These are phyloP conservation scores for Didymellaceae sp. DNA, from an alignment of 2,329 filamentous ascomycete species.

Conservation along the genomic window DNA sequence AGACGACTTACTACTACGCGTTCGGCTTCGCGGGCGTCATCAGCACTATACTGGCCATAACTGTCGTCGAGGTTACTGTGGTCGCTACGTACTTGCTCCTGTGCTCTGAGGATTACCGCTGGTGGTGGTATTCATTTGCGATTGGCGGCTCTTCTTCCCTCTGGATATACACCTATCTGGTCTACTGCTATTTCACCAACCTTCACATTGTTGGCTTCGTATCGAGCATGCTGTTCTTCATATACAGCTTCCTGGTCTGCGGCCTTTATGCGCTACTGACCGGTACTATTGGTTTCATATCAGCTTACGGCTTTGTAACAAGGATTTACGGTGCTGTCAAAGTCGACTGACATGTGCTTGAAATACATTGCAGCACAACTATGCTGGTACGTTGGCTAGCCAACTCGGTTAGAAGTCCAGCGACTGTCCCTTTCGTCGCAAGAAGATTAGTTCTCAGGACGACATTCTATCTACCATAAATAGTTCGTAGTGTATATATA, in stretches of 20 bases:
- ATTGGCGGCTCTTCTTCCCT: constrained; percentile 77
- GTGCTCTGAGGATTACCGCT: constrained; percentile 80
- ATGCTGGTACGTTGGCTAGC: no score
- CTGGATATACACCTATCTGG: constrained; percentile 83
- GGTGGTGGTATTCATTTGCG: constrained; percentile 91
- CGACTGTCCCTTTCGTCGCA: no score
- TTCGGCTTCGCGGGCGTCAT: constrained; percentile 85
- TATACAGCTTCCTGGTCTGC: constrained; percentile 82
- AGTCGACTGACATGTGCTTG: constrained; percentile 14
- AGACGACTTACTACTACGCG: constrained; percentile 90
- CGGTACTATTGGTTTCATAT: constrained; percentile 84
- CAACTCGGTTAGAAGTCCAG: no score
- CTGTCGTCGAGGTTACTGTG: constrained; percentile 82
- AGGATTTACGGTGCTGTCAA: constrained; percentile 71
- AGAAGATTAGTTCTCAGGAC: no score
- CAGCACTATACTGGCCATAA: constrained; percentile 73
- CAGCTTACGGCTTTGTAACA: constrained; percentile 82
- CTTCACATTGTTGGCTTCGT: constrained; percentile 82
- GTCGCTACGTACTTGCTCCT: constrained; percentile 84
- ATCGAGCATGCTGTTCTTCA: constrained; percentile 82
- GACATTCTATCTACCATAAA: no score
- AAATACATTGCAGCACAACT: no score
- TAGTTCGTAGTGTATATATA: no score
- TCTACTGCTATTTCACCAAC: constrained; percentile 83
- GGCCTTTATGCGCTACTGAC: constrained; percentile 80